phyloP scores from a whole-genome alignment of 257 asterid genomes.

The Scutellaria minor region DNA sequence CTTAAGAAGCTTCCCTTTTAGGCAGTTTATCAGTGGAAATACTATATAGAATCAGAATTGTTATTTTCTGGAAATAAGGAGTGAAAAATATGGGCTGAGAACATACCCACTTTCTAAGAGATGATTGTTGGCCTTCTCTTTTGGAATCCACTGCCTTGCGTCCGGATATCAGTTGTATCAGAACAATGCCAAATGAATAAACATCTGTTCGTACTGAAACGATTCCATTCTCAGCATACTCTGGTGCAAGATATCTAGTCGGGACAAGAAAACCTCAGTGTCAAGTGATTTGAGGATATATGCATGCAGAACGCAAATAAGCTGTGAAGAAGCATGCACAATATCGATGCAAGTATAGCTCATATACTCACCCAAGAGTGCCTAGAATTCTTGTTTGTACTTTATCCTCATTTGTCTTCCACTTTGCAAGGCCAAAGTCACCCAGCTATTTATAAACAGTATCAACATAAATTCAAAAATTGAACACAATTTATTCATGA shows the following conservation, averaged over 20 bases:
- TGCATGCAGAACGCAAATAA: neutral
- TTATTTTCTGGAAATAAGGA: constrained; percentile 1
- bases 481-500: neutral
- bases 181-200: constrained; percentile 70
- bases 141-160: constrained; percentile 62
- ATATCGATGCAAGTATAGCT: constrained; percentile 13
- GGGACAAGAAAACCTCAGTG: constrained; percentile 21
- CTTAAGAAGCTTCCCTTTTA: neutral
- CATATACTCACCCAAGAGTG: constrained; percentile 67
- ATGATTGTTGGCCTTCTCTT: constrained; percentile 53
- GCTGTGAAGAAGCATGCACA: constrained; percentile 12
- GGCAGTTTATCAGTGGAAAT: neutral
- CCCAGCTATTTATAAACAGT: constrained; percentile 56
- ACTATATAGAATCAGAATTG: neutral
- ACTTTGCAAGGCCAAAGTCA: constrained; percentile 86
- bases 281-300: constrained; percentile 15
- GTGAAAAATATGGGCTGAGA: neutral
- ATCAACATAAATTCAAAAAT: constrained; percentile 18
- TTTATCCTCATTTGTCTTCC: constrained; percentile 57
- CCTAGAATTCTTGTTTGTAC: constrained; percentile 66
- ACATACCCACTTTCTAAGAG: constrained; percentile 77
- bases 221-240: constrained; percentile 73
- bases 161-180: constrained; percentile 78
- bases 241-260: constrained; percentile 83
- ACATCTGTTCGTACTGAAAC: constrained; percentile 77